phyloP scores from a whole-genome alignment of 495 filamentous ascomycete genomes.

The Achaetomiella virescens region DNA sequence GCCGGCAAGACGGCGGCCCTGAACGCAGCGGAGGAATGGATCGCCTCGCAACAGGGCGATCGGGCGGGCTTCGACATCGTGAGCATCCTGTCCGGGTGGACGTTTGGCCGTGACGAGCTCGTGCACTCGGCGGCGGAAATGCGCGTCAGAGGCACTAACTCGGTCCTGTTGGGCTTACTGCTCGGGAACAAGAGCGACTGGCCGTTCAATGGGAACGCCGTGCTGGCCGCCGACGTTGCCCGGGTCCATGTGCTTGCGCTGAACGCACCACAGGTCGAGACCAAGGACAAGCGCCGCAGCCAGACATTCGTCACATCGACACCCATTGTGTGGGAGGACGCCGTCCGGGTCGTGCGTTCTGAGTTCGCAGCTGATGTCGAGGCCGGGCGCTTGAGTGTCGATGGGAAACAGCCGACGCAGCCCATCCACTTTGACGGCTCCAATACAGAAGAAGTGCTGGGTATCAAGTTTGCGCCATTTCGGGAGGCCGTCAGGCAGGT shows the following conservation, averaged over 20 bases:
- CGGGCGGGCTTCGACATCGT: slow-evolving; percentile 43
- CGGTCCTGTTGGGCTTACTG: slow-evolving; percentile 31
- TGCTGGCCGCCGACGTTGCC: slow-evolving; percentile 43
- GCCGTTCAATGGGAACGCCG: slow-evolving; percentile 21
- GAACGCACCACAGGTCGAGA: too few species aligned
- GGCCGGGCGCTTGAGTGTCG: slow-evolving; percentile 32
- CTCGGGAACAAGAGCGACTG: slow-evolving; percentile 29
- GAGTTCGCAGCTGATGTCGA: slow-evolving; percentile 39
- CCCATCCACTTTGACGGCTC: slow-evolving; percentile 37
- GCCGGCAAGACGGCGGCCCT: slow-evolving; percentile 41
- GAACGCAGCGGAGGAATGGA: slow-evolving; percentile 36
- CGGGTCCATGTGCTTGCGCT: slow-evolving; percentile 38
- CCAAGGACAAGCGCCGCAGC: slow-evolving; percentile 33
- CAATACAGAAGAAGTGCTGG: slow-evolving; percentile 41
- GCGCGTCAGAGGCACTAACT: slow-evolving; percentile 35
- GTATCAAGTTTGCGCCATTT: slow-evolving; percentile 40
- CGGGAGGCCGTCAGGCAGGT: slow-evolving; percentile 44
- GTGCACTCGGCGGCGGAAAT: slow-evolving; percentile 28
- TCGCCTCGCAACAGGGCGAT: slow-evolving; percentile 30
- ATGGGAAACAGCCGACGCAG: slow-evolving; percentile 32
- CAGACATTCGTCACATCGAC: slow-evolving; percentile 34
- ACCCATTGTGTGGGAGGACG: slow-evolving; percentile 41
- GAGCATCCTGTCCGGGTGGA: slow-evolving; percentile 42
- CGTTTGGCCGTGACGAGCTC: slow-evolving; percentile 37
- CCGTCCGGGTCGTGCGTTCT: slow-evolving; percentile 31